Conservation (phyloP, 495 filamentous ascomycete species). For the Penicillium ucsense region DNA sequence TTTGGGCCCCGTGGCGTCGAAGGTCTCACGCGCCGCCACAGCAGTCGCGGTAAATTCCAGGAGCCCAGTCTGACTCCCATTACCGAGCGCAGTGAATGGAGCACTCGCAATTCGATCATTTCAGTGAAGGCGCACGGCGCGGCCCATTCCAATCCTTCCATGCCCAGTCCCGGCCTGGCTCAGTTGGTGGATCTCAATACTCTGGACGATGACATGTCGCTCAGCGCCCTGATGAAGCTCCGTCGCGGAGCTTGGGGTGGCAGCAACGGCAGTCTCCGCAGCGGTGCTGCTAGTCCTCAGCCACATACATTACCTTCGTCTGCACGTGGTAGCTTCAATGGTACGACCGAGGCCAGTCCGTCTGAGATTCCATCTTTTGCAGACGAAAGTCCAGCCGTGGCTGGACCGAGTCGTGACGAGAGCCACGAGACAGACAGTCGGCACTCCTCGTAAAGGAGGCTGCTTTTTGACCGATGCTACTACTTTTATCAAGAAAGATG, state of each 20-base stretch:
- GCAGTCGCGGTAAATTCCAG: conserved; percentile 59
- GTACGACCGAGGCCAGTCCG: conserved; percentile 29
- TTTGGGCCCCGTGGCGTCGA: conserved; percentile 64
- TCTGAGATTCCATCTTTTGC: conserved; percentile 8
- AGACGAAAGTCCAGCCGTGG: conserved; percentile 8
- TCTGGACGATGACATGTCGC: conserved; percentile 59
- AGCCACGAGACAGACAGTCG: not conserved
- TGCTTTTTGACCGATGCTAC: no score
- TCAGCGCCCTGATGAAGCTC: conserved; percentile 62
- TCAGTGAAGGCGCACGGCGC: conserved; percentile 51
- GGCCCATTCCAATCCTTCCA: conserved; percentile 29
- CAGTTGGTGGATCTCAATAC: conserved; percentile 62
- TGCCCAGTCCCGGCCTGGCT: conserved; percentile 53
- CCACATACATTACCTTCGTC: conserved; percentile 26
- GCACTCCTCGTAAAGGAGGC: no score
- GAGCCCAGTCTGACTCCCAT: conserved; percentile 94
- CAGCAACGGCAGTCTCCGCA: conserved; percentile 62
- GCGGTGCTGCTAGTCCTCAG: conserved; percentile 51
- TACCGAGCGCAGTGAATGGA: conserved; percentile 92
- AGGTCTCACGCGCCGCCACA: conserved; percentile 55
- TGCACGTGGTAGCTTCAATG: conserved; percentile 28
- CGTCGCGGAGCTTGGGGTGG: conserved; percentile 71
- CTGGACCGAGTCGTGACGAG: conserved; percentile 10
- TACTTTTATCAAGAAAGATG: no score
- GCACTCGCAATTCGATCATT: conserved; percentile 84